Evolutionary conservation across 495 filamentous ascomycete genomes (phyloP).

Genomic region (Hyaloscypha bicolor): DNA sequence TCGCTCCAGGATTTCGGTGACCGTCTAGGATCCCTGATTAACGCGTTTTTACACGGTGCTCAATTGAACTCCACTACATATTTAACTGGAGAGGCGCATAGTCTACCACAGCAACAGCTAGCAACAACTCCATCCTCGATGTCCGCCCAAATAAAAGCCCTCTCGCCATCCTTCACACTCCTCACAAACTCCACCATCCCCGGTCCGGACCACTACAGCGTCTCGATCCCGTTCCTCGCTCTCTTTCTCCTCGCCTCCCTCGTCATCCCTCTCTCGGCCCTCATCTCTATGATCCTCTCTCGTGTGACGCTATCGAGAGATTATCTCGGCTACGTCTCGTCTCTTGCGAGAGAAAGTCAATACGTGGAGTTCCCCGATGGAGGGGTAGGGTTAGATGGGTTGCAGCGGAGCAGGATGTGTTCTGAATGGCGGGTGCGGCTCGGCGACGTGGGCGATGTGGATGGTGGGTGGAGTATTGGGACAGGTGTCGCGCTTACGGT

Average conservation of each 20-base stretch:
- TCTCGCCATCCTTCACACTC: slow-evolving; percentile 9
- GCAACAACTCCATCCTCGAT: background rate
- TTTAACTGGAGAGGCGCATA: slow-evolving; percentile 7
- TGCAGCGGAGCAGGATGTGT: slow-evolving; percentile 17
- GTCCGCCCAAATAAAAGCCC: background rate
- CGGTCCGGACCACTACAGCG: background rate
- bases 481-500: slow-evolving; percentile 25
- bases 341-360: slow-evolving; percentile 9
- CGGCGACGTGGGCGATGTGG: slow-evolving; percentile 27
- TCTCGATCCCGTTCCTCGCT: slow-evolving; percentile 14
- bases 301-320: slow-evolving; percentile 8
- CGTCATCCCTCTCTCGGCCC: slow-evolving; percentile 10
- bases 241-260: slow-evolving; percentile 17
- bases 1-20: slow-evolving; percentile 22
- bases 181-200: slow-evolving; percentile 1
- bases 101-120: background rate
- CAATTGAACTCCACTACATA: slow-evolving; percentile 13
- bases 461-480: slow-evolving; percentile 19
- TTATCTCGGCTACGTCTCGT: slow-evolving; percentile 22
- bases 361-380: slow-evolving; percentile 18
- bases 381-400: slow-evolving; percentile 15
- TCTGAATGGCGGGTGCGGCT: slow-evolving; percentile 15
- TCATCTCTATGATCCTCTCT: slow-evolving; percentile 13
- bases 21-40: slow-evolving; percentile 23
- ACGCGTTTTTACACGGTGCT: slow-evolving; percentile 22